Base-by-base conservation (phyloP, 164 flowering plant genomes). In the Vitis labrusca region DNA sequence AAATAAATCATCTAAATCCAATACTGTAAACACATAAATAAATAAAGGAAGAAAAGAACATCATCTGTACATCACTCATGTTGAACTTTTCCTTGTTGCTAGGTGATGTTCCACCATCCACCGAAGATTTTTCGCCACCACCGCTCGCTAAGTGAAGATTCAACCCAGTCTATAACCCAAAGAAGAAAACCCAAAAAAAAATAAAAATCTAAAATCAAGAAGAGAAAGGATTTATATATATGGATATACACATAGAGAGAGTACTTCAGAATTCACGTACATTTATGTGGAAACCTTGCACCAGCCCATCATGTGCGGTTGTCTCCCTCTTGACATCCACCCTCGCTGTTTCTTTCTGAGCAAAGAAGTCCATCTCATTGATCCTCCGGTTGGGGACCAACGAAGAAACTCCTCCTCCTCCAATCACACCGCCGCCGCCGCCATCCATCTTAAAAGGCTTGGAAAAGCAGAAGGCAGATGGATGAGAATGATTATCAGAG, bases 311-410 rank as follows among this genome's bases (percentile, higher is more conserved):
- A 8, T 59, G 53, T 16, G 50, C 59, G 65, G 44, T 37, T 37
- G n/a, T n/a, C 7, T 57, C 68, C 37, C 10, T 63, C 50, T 63
- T 67, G 23, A 32, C 67, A 47, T 49, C n/a, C 47, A 9, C 50
- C 50, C 56, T 63, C 49, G 3, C 15, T 29, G 11, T 37, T 37
- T 37, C 44, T 37, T 37, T 37, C 44, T 37, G 44, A 37, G 76
- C 61, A 30, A 78, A 78, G 71, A 78, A 78, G 53, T 78, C 74
- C 78, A 72, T 49, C 66, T 78, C 81, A 17, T 61, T 52, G 17
- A 78, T 48, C n/a, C 44, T 37, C 44, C 6, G 44, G 6, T 37
- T 3, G 44, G 44, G 44, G 44, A 6, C 5, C 7, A 23, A 23
- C 7, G 44, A 37, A 37, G 44, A 37, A 3, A 37, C 44, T 37